Base-by-base conservation (phyloP, 257 asterid species). In the Solanum dulcamara region DNA sequence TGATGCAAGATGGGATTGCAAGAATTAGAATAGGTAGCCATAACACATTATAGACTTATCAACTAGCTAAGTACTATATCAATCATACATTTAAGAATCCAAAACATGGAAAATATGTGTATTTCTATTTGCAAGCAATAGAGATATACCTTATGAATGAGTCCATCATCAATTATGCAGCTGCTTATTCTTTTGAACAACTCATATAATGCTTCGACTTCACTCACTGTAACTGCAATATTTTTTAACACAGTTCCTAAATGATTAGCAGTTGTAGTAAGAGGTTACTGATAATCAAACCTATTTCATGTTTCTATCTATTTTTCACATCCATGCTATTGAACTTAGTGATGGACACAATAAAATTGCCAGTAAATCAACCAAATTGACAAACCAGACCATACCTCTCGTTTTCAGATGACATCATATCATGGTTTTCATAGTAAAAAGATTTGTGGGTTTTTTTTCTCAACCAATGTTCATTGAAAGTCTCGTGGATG, bases 161-260 rank as follows among this genome's bases (percentile, higher is more conserved):
- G 87, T 2, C 89, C 89, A 38, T 87, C 89, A 59, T 84, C 80
- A 77, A 87, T 51, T 24, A 84, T 81, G 51, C 87, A 84, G 60
- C 87, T 50, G 59, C 89, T 87, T 48, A 84, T 37, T 75, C 83
- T 84, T 84, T 87, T 87, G 68, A 46, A 87, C 33, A 87, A 64
- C 81, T 84, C 89, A 24, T 84, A 87, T 33, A 87, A 68, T 46
- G 89, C 85, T 55, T 87, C 87, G 13, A 87, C 85, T 87, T 87
- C 89, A 80, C 83, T 87, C 70, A 84, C 85, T 20, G 87, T 79
- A 53, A 87, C 87, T 87, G 80, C 91, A 91, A 85, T 40, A 81
- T 5, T 30, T 72, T 64, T 66, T 4, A 50, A 42, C 51, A 40
- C 38, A 44, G 15, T 14, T 77, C 17, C 53, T 46, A 77, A 77